Conservation (phyloP, 2,329 filamentous ascomycete genomes). For the Ophiostoma australiae region DNA sequence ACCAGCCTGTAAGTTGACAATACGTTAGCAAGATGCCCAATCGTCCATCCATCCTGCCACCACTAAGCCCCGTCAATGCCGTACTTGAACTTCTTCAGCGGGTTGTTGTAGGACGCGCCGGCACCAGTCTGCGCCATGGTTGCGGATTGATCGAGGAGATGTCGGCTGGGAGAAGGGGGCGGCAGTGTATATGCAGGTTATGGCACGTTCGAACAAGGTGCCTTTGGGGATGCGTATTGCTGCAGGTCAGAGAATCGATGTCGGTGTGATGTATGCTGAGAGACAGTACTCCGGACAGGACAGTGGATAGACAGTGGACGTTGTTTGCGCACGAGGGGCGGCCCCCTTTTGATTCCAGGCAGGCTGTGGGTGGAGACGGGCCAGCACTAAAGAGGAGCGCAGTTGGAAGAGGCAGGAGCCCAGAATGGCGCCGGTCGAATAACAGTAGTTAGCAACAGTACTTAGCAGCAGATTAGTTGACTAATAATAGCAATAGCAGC, state of each 20-base stretch:
- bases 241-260: neutral
- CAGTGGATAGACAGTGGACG: neutral
- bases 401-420: neutral
- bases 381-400: constrained; percentile 1
- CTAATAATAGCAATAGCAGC: too few species aligned
- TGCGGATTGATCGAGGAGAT: constrained; percentile 18
- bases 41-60: neutral
- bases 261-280: constrained; percentile 4
- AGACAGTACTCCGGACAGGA: neutral
- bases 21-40: constrained; percentile 18
- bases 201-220: neutral
- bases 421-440: neutral
- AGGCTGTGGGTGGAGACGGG: constrained; percentile 12
- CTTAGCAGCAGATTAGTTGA: too few species aligned
- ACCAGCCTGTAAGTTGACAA: constrained; percentile 63
- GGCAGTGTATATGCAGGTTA: neutral
- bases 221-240: neutral
- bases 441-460: too few species aligned
- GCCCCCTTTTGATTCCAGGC: constrained; percentile 13
- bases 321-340: constrained; percentile 16
- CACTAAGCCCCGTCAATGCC: constrained; percentile 25
- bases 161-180: neutral
- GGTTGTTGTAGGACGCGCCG: constrained; percentile 88
- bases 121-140: constrained; percentile 76
- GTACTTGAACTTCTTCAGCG: constrained; percentile 99